phyloP scores from a whole-genome alignment of 2,329 filamentous ascomycete species.

The Colletotrichum cereale region DNA sequence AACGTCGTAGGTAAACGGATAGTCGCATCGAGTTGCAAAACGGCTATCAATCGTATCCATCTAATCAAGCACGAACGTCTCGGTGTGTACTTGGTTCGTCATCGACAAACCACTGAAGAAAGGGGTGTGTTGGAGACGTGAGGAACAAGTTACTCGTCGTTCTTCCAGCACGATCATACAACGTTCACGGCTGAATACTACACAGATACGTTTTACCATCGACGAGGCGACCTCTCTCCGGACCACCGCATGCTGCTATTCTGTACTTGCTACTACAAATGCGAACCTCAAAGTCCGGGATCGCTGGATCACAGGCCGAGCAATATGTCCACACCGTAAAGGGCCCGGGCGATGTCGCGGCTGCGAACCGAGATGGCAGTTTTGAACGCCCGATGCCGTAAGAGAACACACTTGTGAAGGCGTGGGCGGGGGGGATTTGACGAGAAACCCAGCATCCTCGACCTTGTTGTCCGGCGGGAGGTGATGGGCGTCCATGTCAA shows the following conservation, averaged over 20 bases:
- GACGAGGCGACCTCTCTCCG: background rate
- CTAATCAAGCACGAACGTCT: background rate
- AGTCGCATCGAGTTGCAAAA: too few relatives aligned
- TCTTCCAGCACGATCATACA: background rate
- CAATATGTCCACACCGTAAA: background rate
- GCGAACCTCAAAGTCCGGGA: background rate
- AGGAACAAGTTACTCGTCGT: background rate
- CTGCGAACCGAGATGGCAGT: too few relatives aligned
- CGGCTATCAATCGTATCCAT: too few relatives aligned
- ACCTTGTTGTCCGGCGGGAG: background rate
- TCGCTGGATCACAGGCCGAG: background rate
- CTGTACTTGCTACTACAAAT: too few relatives aligned
- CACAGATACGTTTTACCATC: background rate
- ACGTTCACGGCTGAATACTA: background rate
- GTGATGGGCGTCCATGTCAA: background rate
- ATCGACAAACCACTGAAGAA: too few relatives aligned
- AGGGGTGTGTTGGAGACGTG: background rate
- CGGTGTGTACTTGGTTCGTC: background rate
- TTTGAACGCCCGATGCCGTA: background rate
- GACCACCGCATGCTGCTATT: background rate
- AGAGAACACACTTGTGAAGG: background rate
- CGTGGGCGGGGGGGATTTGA: background rate
- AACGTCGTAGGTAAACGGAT: background rate
- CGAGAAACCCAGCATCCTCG: background rate
- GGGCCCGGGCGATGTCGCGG: too few relatives aligned